These are phyloP conservation scores for Corinectria fuckeliana DNA, from an alignment of 2,329 filamentous ascomycete genomes.

Conservation along the genomic window DNA sequence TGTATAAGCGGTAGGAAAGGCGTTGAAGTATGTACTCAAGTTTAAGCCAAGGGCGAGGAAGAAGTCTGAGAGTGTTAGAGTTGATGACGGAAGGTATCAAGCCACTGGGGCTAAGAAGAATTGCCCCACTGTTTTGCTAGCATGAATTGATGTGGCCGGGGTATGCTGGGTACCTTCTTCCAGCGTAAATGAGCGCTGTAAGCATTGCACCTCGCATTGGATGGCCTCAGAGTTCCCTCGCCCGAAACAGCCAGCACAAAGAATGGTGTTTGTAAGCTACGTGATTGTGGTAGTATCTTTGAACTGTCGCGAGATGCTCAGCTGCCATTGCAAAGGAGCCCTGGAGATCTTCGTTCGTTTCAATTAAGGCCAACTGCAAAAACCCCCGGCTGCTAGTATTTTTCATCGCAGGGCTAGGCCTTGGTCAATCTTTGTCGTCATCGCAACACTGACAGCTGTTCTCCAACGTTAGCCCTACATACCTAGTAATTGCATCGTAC, in stretches of 20 bases:
- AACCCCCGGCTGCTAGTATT: not conserved
- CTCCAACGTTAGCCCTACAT: not conserved
- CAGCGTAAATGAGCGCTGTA: not conserved
- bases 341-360: not conserved
- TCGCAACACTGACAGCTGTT: not conserved
- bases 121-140: slow-evolving; percentile 21
- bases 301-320: not conserved
- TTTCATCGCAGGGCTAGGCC: not conserved
- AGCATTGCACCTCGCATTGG: not conserved
- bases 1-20: slow-evolving; percentile 15
- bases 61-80: slow-evolving; percentile 21
- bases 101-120: slow-evolving; percentile 28
- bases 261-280: too few relatives aligned
- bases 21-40: slow-evolving; percentile 15
- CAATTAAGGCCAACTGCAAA: not conserved
- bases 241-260: not conserved
- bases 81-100: slow-evolving; percentile 38
- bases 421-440: slow-evolving; percentile 7
- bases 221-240: not conserved
- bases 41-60: slow-evolving; percentile 22
- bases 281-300: too few relatives aligned
- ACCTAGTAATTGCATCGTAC: not conserved
- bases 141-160: slow-evolving; percentile 9
- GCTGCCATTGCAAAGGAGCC: not conserved
- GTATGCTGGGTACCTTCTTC: slow-evolving; percentile 5